Conservation (phyloP, 495 filamentous ascomycete species). For the Evernia prunastri region DNA sequence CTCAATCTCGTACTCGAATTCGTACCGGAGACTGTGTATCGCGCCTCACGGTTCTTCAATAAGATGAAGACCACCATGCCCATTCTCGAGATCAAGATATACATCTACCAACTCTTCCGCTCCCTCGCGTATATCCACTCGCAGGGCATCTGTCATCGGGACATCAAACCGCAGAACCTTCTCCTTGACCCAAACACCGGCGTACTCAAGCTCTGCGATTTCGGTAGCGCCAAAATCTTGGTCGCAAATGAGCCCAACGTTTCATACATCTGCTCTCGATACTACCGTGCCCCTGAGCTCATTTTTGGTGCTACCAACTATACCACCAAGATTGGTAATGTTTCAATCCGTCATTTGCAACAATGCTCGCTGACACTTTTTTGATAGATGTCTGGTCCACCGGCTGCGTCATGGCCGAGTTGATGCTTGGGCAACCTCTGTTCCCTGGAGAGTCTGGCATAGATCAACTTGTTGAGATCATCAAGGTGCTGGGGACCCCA, state of each 20-base stretch:
- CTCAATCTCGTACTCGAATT: conserved; percentile 97
- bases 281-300: conserved; percentile 95
- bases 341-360: conserved; percentile 15
- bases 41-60: conserved; percentile 98
- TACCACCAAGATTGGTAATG: conserved; percentile 96
- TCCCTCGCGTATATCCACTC: conserved; percentile 99
- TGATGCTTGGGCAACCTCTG: conserved; percentile 97
- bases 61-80: conserved; percentile 99
- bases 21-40: conserved; percentile 96
- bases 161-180: conserved; percentile 99
- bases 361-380: conserved; percentile 24
- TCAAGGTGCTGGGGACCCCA: conserved; percentile 96
- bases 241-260: conserved; percentile 99
- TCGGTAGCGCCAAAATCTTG: conserved; percentile 96
- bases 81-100: conserved; percentile 96
- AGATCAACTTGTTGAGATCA: conserved; percentile 98
- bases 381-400: conserved; percentile 98
- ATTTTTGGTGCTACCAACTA: conserved; percentile 99
- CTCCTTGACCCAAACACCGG: conserved; percentile 85
- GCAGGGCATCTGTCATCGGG: conserved; percentile 96
- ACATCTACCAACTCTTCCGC: conserved; percentile 98
- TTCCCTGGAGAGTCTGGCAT: conserved; percentile 99
- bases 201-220: conserved; percentile 96
- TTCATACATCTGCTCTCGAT: conserved; percentile 98
- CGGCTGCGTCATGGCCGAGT: conserved; percentile 96